phyloP scores from a whole-genome alignment of 352 stramenopile genomes.

The Phytophthora foliorum region DNA sequence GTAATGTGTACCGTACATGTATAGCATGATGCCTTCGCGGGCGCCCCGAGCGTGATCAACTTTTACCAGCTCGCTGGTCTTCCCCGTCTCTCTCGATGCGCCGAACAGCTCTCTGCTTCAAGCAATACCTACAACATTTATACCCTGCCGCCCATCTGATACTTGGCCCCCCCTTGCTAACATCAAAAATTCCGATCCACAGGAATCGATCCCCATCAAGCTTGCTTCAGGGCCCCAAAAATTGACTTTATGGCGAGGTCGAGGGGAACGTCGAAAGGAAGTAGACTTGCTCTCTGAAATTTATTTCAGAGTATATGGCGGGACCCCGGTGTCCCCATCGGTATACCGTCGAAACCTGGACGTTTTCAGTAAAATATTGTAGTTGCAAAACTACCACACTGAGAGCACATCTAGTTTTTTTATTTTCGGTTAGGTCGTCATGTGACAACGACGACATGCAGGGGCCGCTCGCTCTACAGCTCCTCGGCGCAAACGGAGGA shows the following conservation, averaged over 20 bases:
- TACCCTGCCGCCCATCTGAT: slow-evolving; percentile 1
- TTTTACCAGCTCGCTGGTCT: slow-evolving; percentile 18
- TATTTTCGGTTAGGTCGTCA: too few relatives aligned
- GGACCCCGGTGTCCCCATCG: too few relatives aligned
- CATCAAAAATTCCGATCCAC: slow-evolving; percentile 27
- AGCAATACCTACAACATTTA: too few relatives aligned
- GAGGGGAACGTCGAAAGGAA: too few relatives aligned
- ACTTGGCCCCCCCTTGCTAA: slow-evolving; percentile 14
- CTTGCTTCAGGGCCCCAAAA: slow-evolving; percentile 1
- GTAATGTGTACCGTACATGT: too few relatives aligned
- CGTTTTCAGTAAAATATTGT: too few relatives aligned
- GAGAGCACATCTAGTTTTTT: too few relatives aligned
- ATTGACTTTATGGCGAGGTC: slow-evolving; percentile 18
- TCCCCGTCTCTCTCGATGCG: slow-evolving; percentile 25
- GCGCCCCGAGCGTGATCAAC: slow-evolving; percentile 21
- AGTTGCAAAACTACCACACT: too few relatives aligned
- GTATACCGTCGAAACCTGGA: too few relatives aligned
- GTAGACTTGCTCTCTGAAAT: too few relatives aligned
- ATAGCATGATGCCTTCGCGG: slow-evolving; percentile 8
- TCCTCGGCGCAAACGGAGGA: background rate
- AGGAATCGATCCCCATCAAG: slow-evolving; percentile 10
- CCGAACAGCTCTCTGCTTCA: slow-evolving; percentile 1
- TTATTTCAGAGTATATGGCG: too few relatives aligned
- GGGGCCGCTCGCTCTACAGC: background rate
- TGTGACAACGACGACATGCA: too few relatives aligned